Conservation (phyloP, 108 stramenopile genomes). For the Skeletonema costatum region DNA sequence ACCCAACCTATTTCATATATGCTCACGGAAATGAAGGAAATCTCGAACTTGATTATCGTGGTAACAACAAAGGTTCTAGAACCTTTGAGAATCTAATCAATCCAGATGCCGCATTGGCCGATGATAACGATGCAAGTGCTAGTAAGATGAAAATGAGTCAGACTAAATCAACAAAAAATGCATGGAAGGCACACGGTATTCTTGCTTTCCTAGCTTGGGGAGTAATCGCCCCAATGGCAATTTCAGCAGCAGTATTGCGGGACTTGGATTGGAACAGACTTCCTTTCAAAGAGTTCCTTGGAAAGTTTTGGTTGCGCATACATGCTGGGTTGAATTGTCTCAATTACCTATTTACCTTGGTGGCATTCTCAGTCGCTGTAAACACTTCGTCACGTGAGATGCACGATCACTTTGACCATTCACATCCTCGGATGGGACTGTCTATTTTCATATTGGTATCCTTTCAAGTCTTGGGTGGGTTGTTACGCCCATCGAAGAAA, state of each 20-base stretch:
- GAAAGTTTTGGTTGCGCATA: slow-evolving; percentile 31
- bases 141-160: slow-evolving; percentile 2
- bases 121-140: neutral
- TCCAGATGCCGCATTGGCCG: neutral
- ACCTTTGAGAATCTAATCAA: slow-evolving; percentile 1
- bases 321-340: slow-evolving; percentile 36
- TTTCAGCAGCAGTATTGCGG: slow-evolving; percentile 30
- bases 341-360: slow-evolving; percentile 29
- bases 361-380: slow-evolving; percentile 41
- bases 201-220: slow-evolving; percentile 42
- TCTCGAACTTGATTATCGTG: slow-evolving; percentile 31
- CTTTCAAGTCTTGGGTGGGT: slow-evolving; percentile 40
- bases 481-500: slow-evolving; percentile 20
- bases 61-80: neutral
- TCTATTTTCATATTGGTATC: slow-evolving; percentile 35
- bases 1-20: slow-evolving; percentile 28
- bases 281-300: neutral
- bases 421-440: slow-evolving; percentile 42
- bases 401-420: slow-evolving; percentile 13
- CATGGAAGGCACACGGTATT: slow-evolving; percentile 40
- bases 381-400: slow-evolving; percentile 22
- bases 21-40: slow-evolving; percentile 47
- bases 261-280: slow-evolving; percentile 8
- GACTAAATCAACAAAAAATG: slow-evolving; percentile 8
- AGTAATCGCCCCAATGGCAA: slow-evolving; percentile 30